Conservation (phyloP, 108 stramenopile genomes). For the Nitzschia sp. region DNA sequence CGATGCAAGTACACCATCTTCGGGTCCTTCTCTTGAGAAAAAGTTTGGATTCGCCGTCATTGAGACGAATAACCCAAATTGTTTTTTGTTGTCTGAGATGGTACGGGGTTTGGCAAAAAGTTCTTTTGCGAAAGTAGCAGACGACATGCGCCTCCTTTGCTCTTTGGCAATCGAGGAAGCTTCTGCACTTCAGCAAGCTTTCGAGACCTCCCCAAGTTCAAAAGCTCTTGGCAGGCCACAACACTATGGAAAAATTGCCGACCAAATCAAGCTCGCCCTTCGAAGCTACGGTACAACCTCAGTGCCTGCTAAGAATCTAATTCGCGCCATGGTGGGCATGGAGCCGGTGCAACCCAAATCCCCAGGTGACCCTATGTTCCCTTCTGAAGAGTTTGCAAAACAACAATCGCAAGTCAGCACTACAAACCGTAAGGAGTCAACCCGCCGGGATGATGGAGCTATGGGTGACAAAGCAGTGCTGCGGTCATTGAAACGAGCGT, state of each 20-base stretch:
- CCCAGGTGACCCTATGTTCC: slow-evolving; percentile 16
- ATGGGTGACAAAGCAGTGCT: slow-evolving; percentile 36
- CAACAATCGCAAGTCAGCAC: neutral
- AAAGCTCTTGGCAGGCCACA: slow-evolving; percentile 1
- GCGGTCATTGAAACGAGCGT: slow-evolving; percentile 25
- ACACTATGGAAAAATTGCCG: slow-evolving; percentile 21
- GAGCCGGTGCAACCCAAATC: slow-evolving; percentile 13
- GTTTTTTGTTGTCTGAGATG: slow-evolving; percentile 70
- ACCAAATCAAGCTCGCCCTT: slow-evolving; percentile 24
- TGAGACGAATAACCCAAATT: slow-evolving; percentile 54
- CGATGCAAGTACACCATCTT: neutral
- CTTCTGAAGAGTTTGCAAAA: slow-evolving; percentile 7
- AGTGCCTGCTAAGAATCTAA: slow-evolving; percentile 32
- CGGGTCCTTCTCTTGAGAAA: slow-evolving; percentile 8
- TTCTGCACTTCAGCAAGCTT: slow-evolving; percentile 41
- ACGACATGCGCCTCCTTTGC: slow-evolving; percentile 27
- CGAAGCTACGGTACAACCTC: slow-evolving; percentile 1
- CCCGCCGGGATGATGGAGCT: slow-evolving; percentile 21
- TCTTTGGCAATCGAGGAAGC: slow-evolving; percentile 35
- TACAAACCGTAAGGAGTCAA: slow-evolving; percentile 1
- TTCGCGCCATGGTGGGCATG: slow-evolving; percentile 32
- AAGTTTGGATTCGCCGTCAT: slow-evolving; percentile 56
- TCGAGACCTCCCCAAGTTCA: slow-evolving; percentile 7
- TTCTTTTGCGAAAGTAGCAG: slow-evolving; percentile 13
- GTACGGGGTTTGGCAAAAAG: slow-evolving; percentile 49